Evolutionary conservation across 2,329 filamentous ascomycete species (phyloP), one percentile per base, ranked within the genome.

Genomic region (Colletotrichum lini): DNA sequence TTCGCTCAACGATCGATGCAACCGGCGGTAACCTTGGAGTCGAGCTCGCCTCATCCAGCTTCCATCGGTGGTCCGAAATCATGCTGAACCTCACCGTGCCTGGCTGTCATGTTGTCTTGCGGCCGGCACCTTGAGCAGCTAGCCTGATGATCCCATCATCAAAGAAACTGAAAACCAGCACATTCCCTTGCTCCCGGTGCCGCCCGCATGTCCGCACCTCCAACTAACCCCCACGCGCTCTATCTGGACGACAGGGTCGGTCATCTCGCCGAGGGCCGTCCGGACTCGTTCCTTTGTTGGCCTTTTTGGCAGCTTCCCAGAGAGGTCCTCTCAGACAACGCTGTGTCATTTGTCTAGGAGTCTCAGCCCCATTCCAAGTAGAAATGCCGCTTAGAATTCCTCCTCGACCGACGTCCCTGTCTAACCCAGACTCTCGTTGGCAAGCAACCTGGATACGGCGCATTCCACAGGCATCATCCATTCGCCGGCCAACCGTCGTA

Each of bases 401-500:
- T 9, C 9, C n/a, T 30, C 45, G 35, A 26, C n/a, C 15, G 15
- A 26, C 38, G 12, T 60, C n/a, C 26, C 16, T 13, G 21, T n/a
- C 18, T 47, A 26, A 38, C 18, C 18, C 7, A 35, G 7, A 35
- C 10, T 60, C 44, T 53, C n/a, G 23, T n/a, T 15, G 30, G 23
- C 40, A 12, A n/a, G 40, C 15, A 6, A 26, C 16, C 44, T 21
- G 9, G 44, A 26, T 5, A 44, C 38, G 13, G 30, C 16, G 16
- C 38, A 38, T 44, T 30, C n/a, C 38, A 49, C n/a, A 2, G 35
- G 30, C 63, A 13, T 18, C 35, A 26, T 40, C 13, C 44, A 18
- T 67, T 35, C 26, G 40, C 49, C n/a, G 18, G 54, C 15, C 49
- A 61, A 67, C 42, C 30, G 16, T 70, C 56, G 65, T 71, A 71